A percentile compares a stretch with the other conserved stretches of the same genome.
Conservation (phyloP, 192 early-diverging fungal genomes). For the Backusella liffmaniae region DNA sequence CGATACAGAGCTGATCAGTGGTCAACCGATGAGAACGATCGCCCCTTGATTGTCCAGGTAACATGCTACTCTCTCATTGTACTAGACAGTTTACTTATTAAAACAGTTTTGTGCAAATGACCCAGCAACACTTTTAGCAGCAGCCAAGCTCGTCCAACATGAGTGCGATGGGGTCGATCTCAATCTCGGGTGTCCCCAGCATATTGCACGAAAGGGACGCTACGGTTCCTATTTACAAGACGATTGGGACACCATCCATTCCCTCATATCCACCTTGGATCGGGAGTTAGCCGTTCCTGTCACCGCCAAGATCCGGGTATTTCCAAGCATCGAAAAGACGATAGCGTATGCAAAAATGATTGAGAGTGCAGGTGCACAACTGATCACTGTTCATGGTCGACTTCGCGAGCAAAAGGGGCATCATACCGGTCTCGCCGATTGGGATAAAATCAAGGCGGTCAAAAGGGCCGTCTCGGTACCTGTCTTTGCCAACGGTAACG, state of each 20-base stretch:
- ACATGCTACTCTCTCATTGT: not conserved
- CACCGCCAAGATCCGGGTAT: conserved; percentile 95
- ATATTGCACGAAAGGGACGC: conserved; percentile 86
- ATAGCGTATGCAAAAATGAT: conserved; percentile 94
- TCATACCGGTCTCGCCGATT: conserved; percentile 94
- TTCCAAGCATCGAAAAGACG: conserved; percentile 86
- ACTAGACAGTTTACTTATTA: not conserved
- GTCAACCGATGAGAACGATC: conserved; percentile 64
- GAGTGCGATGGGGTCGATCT: conserved; percentile 93
- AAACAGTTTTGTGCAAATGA: conserved; percentile 97
- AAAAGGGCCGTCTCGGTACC: conserved; percentile 85
- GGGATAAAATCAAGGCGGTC: conserved; percentile 87
- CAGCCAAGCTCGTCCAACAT: conserved; percentile 78
- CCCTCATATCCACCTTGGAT: conserved; percentile 73
- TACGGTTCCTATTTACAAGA: conserved; percentile 96
- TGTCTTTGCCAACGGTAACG: conserved; percentile 98
- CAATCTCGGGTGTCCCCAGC: conserved; percentile 96
- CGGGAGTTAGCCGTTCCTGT: conserved; percentile 83
- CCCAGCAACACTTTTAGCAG: conserved; percentile 73
- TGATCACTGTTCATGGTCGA: conserved; percentile 94
- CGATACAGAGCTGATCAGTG: conserved; percentile 78
- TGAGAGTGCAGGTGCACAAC: conserved; percentile 88
- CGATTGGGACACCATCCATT: conserved; percentile 82
- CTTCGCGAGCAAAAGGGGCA: conserved; percentile 96
- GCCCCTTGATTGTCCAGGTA: conserved; percentile 84